These are phyloP conservation scores for Parsonsia alboflavescens DNA, from an alignment of 257 asterid genomes.

Conservation along the genomic window DNA sequence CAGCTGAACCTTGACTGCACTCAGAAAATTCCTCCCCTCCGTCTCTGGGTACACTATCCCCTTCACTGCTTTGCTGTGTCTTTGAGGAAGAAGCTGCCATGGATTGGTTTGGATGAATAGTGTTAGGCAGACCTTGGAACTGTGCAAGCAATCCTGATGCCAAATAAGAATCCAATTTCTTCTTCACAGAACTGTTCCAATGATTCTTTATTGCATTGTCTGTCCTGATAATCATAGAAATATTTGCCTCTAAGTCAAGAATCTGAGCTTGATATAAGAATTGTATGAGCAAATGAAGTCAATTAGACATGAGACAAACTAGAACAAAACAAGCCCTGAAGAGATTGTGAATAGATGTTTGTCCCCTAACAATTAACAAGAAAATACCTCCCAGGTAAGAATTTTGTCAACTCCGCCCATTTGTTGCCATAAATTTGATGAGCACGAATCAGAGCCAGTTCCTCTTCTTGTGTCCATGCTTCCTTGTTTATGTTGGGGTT, in stretches of 20 bases:
- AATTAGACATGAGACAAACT: constrained; percentile 20
- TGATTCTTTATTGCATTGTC: constrained; percentile 94
- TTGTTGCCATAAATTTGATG: constrained; percentile 89
- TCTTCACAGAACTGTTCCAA: constrained; percentile 93
- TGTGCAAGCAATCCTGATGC: constrained; percentile 85
- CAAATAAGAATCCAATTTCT: constrained; percentile 75
- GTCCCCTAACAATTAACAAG: constrained; percentile 14
- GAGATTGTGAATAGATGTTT: constrained; percentile 14
- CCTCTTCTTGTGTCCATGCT: constrained; percentile 97
- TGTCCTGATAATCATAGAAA: constrained; percentile 55
- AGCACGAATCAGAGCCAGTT: constrained; percentile 74
- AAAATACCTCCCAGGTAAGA: constrained; percentile 85
- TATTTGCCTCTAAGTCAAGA: constrained; percentile 13
- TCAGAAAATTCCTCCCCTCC: constrained; percentile 76
- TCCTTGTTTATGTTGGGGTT: constrained; percentile 86
- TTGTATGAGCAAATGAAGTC: constrained; percentile 7
- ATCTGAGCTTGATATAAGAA: constrained; percentile 1
- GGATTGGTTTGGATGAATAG: constrained; percentile 40
- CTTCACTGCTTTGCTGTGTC: constrained; percentile 75
- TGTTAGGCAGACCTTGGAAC: constrained; percentile 59
- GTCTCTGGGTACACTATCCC: constrained; percentile 43
- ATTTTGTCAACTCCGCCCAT: constrained; percentile 94
- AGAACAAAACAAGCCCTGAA: constrained; percentile 2
- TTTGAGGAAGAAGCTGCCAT: constrained; percentile 56
- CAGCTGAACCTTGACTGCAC: constrained; percentile 72